These are phyloP conservation scores for Papiliotrema nemorosa DNA, from an alignment of 1,284 basidiomycete genomes.

Conservation along the genomic window DNA sequence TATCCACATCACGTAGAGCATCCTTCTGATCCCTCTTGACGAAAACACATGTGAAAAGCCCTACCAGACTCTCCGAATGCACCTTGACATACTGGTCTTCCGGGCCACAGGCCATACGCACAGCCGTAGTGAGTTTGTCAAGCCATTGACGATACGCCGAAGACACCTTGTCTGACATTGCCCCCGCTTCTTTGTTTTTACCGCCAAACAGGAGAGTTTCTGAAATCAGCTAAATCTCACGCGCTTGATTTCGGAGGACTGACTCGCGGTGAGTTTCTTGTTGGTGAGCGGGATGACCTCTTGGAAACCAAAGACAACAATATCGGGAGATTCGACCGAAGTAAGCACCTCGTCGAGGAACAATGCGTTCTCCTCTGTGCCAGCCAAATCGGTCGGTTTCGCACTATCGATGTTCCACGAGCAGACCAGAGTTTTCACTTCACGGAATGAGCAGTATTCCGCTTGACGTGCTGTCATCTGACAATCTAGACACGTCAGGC, in stretches of 20 bases:
- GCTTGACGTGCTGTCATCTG: constrained; percentile 70
- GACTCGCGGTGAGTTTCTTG: constrained; percentile 80
- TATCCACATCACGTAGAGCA: constrained; percentile 65
- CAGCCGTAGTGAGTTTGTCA: constrained; percentile 70
- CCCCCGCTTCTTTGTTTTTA: constrained; percentile 56
- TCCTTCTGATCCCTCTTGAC: constrained; percentile 53
- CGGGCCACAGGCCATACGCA: constrained; percentile 64
- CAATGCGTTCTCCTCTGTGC: constrained; percentile 61
- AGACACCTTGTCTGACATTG: constrained; percentile 62
- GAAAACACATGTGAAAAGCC: constrained; percentile 83
- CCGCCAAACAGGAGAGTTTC: constrained; percentile 74
- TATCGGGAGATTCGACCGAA: constrained; percentile 72
- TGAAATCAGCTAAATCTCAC: constrained; percentile 18
- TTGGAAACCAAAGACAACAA: constrained; percentile 91
- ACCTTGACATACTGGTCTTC: constrained; percentile 71
- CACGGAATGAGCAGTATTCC: constrained; percentile 73
- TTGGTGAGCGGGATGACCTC: constrained; percentile 92
- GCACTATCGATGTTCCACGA: constrained; percentile 94
- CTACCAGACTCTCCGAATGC: constrained; percentile 84
- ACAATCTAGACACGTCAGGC: constrained; percentile 54
- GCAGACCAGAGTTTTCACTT: constrained; percentile 73
- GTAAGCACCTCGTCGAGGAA: constrained; percentile 70
- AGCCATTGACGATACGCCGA: constrained; percentile 83
- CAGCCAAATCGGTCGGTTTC: constrained; percentile 68
- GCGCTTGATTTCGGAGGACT: constrained; percentile 16